A percentile compares a stretch with the other conserved stretches of the same genome.
These are phyloP conservation scores for Pythium aristosporum DNA, from an alignment of 352 stramenopile species.

Conservation along the genomic window DNA sequence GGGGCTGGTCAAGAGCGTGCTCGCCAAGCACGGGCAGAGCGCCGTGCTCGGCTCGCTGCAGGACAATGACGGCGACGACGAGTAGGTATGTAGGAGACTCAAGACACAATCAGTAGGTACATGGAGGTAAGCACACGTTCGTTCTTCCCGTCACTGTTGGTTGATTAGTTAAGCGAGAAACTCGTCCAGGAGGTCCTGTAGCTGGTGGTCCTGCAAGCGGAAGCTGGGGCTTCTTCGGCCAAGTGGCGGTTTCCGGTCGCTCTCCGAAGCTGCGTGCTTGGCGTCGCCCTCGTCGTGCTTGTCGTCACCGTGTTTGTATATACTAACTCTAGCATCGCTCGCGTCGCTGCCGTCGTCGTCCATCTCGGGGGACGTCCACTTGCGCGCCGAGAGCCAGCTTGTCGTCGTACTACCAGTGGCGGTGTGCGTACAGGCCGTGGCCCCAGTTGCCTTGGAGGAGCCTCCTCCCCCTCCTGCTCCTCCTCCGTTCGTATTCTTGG, in stretches of 20 bases:
- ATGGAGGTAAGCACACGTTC: neutral
- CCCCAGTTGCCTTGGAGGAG: neutral
- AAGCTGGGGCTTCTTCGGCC: constrained; percentile 5
- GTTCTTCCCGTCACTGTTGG: no score
- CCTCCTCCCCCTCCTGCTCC: constrained; percentile 4
- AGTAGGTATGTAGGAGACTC: constrained; percentile 6
- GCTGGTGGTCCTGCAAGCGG: constrained; percentile 37
- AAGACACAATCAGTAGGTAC: neutral
- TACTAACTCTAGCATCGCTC: neutral
- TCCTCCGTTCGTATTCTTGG: constrained; percentile 1
- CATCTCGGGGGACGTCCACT: constrained; percentile 40
- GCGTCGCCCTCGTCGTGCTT: constrained; percentile 16
- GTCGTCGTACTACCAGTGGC: neutral
- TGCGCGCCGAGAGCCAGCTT: constrained; percentile 31
- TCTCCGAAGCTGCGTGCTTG: constrained; percentile 5
- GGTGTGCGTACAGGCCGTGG: no score
- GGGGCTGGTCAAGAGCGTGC: constrained; percentile 35
- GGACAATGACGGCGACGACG: constrained; percentile 77
- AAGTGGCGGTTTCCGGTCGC: constrained; percentile 4
- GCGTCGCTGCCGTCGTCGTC: constrained; percentile 24
- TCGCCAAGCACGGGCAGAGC: constrained; percentile 49
- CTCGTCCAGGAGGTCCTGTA: constrained; percentile 77
- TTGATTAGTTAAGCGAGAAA: constrained; percentile 35
- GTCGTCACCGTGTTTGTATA: constrained; percentile 2
- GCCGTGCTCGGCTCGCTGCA: constrained; percentile 68